Percentiles rank a stretch among this genome's conserved stretches.
These are phyloP conservation scores for Astrothelium macrocarpum DNA, from an alignment of 495 filamentous ascomycete species.

Conservation along the genomic window DNA sequence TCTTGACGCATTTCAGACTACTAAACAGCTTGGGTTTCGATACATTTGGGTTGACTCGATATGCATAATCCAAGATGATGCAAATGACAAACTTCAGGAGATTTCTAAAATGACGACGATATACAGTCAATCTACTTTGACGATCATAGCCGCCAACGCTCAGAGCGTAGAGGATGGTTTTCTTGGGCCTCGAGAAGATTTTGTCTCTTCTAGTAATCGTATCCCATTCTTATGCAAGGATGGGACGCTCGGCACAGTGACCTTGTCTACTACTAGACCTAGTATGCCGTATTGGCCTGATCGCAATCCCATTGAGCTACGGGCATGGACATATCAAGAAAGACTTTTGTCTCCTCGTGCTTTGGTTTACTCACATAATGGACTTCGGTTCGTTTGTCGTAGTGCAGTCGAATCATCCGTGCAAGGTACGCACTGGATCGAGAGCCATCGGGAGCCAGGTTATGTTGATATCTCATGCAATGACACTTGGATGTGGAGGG, in stretches of 20 bases:
- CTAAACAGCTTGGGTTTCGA: slow-evolving; percentile 17
- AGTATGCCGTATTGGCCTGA: neutral
- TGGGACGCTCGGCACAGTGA: neutral
- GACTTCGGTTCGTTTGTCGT: neutral
- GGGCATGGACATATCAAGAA: neutral
- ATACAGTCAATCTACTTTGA: neutral
- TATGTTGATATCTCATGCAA: neutral
- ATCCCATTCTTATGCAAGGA: neutral
- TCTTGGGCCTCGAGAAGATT: neutral
- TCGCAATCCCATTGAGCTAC: neutral
- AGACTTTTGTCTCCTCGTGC: neutral
- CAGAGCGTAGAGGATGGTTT: neutral
- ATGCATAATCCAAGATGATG: slow-evolving; percentile 29
- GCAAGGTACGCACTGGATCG: neutral
- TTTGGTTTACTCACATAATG: neutral
- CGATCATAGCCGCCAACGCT: neutral
- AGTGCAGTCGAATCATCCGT: neutral
- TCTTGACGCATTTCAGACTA: slow-evolving; percentile 21
- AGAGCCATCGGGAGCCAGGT: neutral
- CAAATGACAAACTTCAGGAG: neutral
- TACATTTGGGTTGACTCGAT: slow-evolving; percentile 33
- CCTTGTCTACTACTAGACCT: neutral
- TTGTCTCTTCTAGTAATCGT: neutral
- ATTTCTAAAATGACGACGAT: neutral
- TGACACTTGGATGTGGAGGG: neutral